A percentile compares a stretch with the other conserved stretches of the same genome.
These are phyloP conservation scores for Phytophthora macrochlamydospora DNA, from an alignment of 352 stramenopile species.

Conservation along the genomic window DNA sequence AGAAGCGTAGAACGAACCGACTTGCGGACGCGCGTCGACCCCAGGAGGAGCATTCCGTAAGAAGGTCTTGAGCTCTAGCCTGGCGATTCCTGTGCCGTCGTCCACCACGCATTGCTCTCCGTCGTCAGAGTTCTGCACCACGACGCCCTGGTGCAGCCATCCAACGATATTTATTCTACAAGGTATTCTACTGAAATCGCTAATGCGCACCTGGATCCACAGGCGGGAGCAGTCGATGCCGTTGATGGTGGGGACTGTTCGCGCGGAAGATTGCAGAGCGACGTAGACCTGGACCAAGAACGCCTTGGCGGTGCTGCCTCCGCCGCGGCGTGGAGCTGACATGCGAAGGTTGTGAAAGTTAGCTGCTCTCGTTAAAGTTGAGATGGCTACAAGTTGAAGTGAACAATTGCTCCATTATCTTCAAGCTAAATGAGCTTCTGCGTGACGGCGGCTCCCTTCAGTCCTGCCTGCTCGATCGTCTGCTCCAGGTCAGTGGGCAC, in stretches of 20 bases:
- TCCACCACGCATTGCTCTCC: slow-evolving; percentile 58
- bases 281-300: slow-evolving; percentile 64
- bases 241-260: slow-evolving; percentile 52
- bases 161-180: too few relatives aligned
- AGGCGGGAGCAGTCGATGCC: slow-evolving; percentile 70
- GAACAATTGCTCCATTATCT: not conserved
- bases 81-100: slow-evolving; percentile 72
- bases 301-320: slow-evolving; percentile 51
- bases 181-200: too few relatives aligned
- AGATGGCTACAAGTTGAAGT: not conserved
- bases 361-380: not conserved
- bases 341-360: too few relatives aligned
- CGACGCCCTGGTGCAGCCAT: slow-evolving; percentile 44
- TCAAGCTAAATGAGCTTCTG: slow-evolving; percentile 87
- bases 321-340: slow-evolving; percentile 5
- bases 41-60: slow-evolving; percentile 67
- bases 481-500: slow-evolving; percentile 83
- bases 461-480: slow-evolving; percentile 90
- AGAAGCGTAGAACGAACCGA: slow-evolving; percentile 33
- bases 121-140: slow-evolving; percentile 46
- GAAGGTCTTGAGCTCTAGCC: slow-evolving; percentile 66
- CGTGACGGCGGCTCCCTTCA: slow-evolving; percentile 92
- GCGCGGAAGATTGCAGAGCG: slow-evolving; percentile 40
- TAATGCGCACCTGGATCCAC: slow-evolving; percentile 67
- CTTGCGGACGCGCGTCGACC: slow-evolving; percentile 39